Base-by-base conservation (phyloP, 176 grass and related monocot genomes). In the Oryza meyeriana region DNA sequence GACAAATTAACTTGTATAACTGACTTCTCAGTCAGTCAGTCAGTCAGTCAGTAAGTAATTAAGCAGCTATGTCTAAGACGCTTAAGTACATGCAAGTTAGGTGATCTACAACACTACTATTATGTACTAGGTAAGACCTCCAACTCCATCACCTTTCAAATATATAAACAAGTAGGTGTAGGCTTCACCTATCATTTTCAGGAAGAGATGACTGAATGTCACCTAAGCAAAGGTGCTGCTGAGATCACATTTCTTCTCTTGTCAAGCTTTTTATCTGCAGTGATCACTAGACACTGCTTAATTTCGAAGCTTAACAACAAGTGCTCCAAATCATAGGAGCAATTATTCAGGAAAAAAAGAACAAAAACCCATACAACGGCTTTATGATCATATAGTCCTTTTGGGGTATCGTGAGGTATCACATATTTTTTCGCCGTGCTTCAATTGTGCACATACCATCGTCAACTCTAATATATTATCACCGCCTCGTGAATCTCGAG, bases 201-300 rank as follows among this genome's bases (percentile, higher is more conserved):
- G n/a, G n/a, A 59, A 59, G 50, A 59, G 20, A 59, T 25, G 55
- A 55, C 48, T 55, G 18, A 55, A 55, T 22, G 48, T 64, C 66
- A 72, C 39, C 55, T 0, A 83, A 8, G 6, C 77, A 82, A 6
- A 62, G 72, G 32, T 75, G 24, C 5, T 83, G 78, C 0, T 16
- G 31, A 25, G 79, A 42, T 1, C 20, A 40, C 27, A 57, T 86
- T 91, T 69, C 88, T 79, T 1, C 89, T 42, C 30, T 14, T 78
- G 4, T 47, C 83, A 14, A 89, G 22, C 29, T 71, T 65, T 48
- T n/a, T 11, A 81, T 16, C 79, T 13, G 83, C 74, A 2, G 81
- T 77, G 57, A 91, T 86, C 66, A 91, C 74, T 2, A 91, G 64
- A 71, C 89, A 91, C 66, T 30, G 74, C 68, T 83, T 90, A 55